phyloP scores from a whole-genome alignment of 1,284 basidiomycete genomes.

The Acaromyces ingoldii region DNA sequence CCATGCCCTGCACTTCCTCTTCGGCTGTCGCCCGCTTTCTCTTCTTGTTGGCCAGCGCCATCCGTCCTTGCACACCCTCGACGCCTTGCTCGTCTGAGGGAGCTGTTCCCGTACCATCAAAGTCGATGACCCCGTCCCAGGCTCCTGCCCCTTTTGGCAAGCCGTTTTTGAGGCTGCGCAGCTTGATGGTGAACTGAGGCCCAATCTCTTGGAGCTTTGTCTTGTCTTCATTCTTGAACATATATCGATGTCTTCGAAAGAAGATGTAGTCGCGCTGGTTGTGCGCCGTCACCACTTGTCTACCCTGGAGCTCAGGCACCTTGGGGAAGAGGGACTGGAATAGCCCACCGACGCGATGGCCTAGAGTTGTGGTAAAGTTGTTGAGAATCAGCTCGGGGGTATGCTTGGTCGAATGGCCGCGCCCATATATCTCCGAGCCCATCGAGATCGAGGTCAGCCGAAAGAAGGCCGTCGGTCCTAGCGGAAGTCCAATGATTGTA shows the following conservation, averaged over 20 bases:
- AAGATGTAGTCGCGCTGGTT: constrained; percentile 98
- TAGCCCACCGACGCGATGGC: constrained; percentile 84
- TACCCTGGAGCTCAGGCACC: constrained; percentile 88
- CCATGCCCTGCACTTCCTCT: constrained; percentile 29
- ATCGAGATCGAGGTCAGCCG: constrained; percentile 83
- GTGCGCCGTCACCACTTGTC: constrained; percentile 94
- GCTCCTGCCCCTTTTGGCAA: constrained; percentile 61
- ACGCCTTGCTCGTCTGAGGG: constrained; percentile 3
- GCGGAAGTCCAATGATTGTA: constrained; percentile 82
- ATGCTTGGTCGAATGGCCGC: constrained; percentile 86
- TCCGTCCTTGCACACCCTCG: constrained; percentile 1
- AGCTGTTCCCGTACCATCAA: constrained; percentile 36
- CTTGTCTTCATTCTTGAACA: constrained; percentile 72
- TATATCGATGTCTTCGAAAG: constrained; percentile 92
- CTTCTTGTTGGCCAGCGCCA: neutral
- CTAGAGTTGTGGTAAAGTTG: constrained; percentile 88
- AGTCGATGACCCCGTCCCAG: constrained; percentile 67
- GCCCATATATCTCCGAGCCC: constrained; percentile 75
- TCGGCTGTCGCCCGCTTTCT: constrained; percentile 15
- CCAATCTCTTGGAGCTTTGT: constrained; percentile 96
- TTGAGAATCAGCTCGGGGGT: constrained; percentile 94
- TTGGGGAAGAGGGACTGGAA: constrained; percentile 94
- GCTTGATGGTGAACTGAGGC: constrained; percentile 90
- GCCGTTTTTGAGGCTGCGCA: constrained; percentile 81
- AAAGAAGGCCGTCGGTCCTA: constrained; percentile 93